Percentiles rank a stretch among this genome's conserved stretches.
phyloP scores from a whole-genome alignment of 768 basidiomycete species.

The Termitomyces sp. region DNA sequence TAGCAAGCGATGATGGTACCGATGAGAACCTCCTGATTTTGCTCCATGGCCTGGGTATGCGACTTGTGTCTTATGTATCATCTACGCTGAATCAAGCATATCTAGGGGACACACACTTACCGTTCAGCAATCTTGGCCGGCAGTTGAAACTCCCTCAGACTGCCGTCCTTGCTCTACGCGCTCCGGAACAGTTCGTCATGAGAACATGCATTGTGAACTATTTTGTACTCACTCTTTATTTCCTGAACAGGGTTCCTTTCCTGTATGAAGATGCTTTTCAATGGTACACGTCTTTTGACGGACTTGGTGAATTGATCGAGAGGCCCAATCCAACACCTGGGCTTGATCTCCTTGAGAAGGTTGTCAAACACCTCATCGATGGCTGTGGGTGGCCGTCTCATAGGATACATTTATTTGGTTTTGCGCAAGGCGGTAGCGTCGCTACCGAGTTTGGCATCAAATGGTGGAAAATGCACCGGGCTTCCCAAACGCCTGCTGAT shows the following conservation, averaged over 20 bases:
- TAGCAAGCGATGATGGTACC: slow-evolving; percentile 74
- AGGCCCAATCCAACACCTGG: slow-evolving; percentile 73
- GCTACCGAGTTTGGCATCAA: slow-evolving; percentile 63
- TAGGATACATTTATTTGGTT: slow-evolving; percentile 85
- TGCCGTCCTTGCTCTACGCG: slow-evolving; percentile 76
- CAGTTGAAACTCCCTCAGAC: slow-evolving; percentile 87
- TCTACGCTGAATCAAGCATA: background rate
- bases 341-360: slow-evolving; percentile 48
- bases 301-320: slow-evolving; percentile 66
- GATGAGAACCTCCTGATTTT: slow-evolving; percentile 85
- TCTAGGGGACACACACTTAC: slow-evolving; percentile 75
- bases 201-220: background rate
- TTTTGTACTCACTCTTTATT: background rate
- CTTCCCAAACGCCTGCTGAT: slow-evolving; percentile 7
- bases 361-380: slow-evolving; percentile 52
- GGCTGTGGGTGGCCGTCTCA: slow-evolving; percentile 63
- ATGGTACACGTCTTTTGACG: slow-evolving; percentile 84
- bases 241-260: slow-evolving; percentile 59
- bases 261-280: slow-evolving; percentile 78
- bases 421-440: slow-evolving; percentile 81
- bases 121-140: slow-evolving; percentile 72
- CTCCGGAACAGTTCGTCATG: slow-evolving; percentile 64
- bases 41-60: slow-evolving; percentile 80
- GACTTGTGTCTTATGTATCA: background rate
- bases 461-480: slow-evolving; percentile 45